These are phyloP conservation scores for Dendrocalamus sinicus DNA, from an alignment of 176 grass and related monocot species.

Conservation along the genomic window DNA sequence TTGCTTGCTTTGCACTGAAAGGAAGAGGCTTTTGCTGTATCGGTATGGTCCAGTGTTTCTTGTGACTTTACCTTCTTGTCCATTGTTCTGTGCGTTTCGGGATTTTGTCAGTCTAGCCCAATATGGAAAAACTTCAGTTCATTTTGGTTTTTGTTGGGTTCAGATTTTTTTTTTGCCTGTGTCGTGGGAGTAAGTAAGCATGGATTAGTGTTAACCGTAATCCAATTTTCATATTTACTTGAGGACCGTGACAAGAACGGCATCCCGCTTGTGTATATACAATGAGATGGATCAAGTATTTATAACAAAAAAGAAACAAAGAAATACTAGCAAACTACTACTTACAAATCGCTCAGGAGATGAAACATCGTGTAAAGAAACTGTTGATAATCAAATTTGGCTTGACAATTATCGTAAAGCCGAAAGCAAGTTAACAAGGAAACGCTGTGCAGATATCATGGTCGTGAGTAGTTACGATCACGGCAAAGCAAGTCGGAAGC, in stretches of 20 bases:
- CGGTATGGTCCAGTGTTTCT: slow-evolving; percentile 12
- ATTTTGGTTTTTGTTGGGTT: neutral
- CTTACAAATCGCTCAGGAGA: neutral
- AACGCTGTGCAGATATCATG: no score
- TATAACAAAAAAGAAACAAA: no score
- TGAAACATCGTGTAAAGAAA: neutral
- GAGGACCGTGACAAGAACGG: neutral
- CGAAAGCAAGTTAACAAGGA: no score
- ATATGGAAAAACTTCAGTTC: slow-evolving; percentile 25
- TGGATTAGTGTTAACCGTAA: neutral
- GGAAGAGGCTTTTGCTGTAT: slow-evolving; percentile 29
- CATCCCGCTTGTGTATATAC: neutral
- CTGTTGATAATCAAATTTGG: no score
- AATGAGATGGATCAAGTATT: neutral
- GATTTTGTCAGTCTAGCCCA: neutral
- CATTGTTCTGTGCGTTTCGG: neutral
- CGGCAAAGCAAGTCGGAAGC: no score
- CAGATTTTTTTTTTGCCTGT: neutral
- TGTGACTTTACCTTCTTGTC: slow-evolving; percentile 3
- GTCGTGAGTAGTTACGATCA: no score
- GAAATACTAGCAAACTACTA: no score
- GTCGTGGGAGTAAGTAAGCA: neutral
- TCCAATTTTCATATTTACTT: neutral
- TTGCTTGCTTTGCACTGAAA: slow-evolving; percentile 54
- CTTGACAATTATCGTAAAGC: no score